Evolutionary conservation across 495 filamentous ascomycete genomes (phyloP), one percentile per base, ranked within the genome.

Genomic region (Bacidia rubella): DNA sequence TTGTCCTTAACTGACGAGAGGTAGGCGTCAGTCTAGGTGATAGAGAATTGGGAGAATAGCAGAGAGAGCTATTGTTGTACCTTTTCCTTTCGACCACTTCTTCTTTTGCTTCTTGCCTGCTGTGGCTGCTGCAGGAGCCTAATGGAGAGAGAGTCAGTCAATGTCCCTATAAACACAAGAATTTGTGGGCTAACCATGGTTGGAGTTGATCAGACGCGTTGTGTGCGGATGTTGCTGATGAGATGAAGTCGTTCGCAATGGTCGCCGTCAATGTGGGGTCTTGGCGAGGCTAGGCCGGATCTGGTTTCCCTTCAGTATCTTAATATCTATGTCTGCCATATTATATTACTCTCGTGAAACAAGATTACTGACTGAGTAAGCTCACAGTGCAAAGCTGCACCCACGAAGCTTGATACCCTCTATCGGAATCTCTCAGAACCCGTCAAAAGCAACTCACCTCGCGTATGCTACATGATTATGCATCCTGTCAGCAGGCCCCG

Each of bases 21-120:
- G 12, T 29, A 21, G 19, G 29, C n/a, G 2, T 2, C n/a, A 47
- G 11, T 21, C 12, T 39, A 49, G 49, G 11, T 17, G 52, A 49
- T 27, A 40, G 21, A 42, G 40, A 15, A 19, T 47, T 20, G 20
- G 17, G 24, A 24, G 29, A 49, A 35, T 24, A 32, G 29, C 32
- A 24, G 50, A 52, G 32, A 22, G 47, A 35, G 49, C 25, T 11
- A 38, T 60, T 67, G 63, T 70, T 76, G 63, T 81, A 89, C 86
- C 86, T 81, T 95, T 95, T 74, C 88, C 93, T 87, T 96, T 98
- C 63, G 90, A 95, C 90, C 90, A 96, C 90, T 96, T 95, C 87
- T 97, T 97, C 87, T 95, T 95, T 70, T 90, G 86, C 78, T 94
- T 95, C 82, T 93, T 94, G 69, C 83, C 87, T 68, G 86, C 87